Evolutionary conservation across 192 early-diverging fungal genomes (phyloP).

Genomic region (Coemansia sp.): DNA sequence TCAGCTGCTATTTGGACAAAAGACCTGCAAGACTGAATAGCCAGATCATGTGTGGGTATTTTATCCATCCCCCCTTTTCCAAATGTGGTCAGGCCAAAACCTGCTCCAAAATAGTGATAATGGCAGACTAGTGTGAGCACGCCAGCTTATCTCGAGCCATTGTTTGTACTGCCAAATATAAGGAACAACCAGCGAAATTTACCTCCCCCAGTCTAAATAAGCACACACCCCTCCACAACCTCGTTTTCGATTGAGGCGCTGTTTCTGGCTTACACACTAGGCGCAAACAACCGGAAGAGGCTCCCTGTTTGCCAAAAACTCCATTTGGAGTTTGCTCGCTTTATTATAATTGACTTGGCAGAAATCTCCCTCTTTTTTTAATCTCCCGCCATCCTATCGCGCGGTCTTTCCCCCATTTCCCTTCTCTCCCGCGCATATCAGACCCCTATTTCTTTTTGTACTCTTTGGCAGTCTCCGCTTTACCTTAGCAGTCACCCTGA

Average conservation of each 20-base stretch:
- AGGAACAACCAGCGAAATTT: background rate
- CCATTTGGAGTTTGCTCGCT: background rate
- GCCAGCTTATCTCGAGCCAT: background rate
- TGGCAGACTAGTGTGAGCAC: no score
- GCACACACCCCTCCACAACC: slow-evolving; percentile 3
- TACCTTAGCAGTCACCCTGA: slow-evolving; percentile 26
- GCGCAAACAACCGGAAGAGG: background rate
- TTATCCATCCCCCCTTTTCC: background rate
- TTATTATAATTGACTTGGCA: slow-evolving; percentile 2
- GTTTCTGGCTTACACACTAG: slow-evolving; percentile 1
- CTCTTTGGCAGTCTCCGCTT: slow-evolving; percentile 17
- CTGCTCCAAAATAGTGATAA: no score
- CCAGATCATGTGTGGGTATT: slow-evolving; percentile 6
- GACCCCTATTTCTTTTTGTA: slow-evolving; percentile 3
- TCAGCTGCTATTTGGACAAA: no score
- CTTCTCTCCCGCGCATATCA: slow-evolving; percentile 5
- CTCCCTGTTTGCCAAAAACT: background rate
- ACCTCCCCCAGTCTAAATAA: slow-evolving; percentile 4
- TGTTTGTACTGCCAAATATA: slow-evolving; percentile 5
- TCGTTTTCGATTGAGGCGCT: slow-evolving; percentile 1
- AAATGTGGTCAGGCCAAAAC: no score
- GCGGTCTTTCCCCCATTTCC: slow-evolving; percentile 1
- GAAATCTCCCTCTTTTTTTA: slow-evolving; percentile 8
- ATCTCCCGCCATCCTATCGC: slow-evolving; percentile 4
- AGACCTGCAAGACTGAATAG: slow-evolving; percentile 1